Conservation (phyloP, 345 rosid species). For the Citrus australasica region DNA sequence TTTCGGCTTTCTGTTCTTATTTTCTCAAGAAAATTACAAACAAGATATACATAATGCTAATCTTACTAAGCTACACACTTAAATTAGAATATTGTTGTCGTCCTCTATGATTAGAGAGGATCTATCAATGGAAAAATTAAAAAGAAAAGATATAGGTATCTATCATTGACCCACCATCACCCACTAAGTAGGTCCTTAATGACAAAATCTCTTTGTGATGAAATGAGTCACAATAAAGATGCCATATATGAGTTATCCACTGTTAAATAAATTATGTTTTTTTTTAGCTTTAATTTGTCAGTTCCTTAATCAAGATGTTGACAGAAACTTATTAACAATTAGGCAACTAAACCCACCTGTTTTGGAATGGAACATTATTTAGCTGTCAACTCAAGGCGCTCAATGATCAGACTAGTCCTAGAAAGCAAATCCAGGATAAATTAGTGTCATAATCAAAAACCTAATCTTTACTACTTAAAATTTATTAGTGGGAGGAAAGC, state of each 20-base stretch:
- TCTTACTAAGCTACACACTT: constrained; percentile 18
- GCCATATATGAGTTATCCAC: constrained; percentile 12
- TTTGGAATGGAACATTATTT: constrained; percentile 34
- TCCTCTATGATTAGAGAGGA: constrained; percentile 13
- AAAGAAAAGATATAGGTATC: not conserved
- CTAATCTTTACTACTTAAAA: constrained; percentile 1
- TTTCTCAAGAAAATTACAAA: constrained; percentile 16
- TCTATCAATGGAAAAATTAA: constrained; percentile 12
- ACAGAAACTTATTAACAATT: constrained; percentile 22
- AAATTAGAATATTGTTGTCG: not conserved
- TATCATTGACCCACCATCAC: constrained; percentile 29
- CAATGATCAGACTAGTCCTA: not conserved
- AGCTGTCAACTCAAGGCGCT: not conserved
- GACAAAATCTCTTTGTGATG: constrained; percentile 1
- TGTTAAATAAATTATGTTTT: not conserved
- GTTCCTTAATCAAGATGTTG: constrained; percentile 25
- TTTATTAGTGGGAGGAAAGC: not conserved
- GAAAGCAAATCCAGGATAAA: not conserved
- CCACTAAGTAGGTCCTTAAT: not conserved
- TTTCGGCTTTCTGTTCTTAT: constrained; percentile 1
- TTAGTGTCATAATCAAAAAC: not conserved
- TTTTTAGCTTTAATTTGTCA: not conserved
- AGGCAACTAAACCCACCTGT: constrained; percentile 43
- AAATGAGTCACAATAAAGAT: constrained; percentile 7
- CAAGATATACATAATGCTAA: not conserved